Percentiles rank a stretch among this genome's conserved stretches.
phyloP scores from a whole-genome alignment of 1,139 yeast genomes.

The Ashbya aceris region DNA sequence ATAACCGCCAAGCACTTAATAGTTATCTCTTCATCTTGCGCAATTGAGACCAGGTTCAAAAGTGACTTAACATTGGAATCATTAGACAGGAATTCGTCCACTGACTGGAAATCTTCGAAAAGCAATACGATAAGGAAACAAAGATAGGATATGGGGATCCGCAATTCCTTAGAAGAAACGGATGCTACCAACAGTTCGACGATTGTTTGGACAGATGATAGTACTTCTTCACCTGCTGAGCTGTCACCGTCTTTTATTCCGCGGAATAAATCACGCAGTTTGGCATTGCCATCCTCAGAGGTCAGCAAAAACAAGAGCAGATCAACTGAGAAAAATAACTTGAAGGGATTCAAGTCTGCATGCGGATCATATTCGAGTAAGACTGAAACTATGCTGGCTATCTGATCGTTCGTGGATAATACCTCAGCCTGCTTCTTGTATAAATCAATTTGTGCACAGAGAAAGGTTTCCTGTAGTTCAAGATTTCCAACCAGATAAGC shows the following conservation, averaged over 20 bases:
- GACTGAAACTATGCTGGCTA: conserved; percentile 50
- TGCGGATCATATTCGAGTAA: conserved; percentile 75
- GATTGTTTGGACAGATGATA: conserved; percentile 69
- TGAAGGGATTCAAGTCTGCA: conserved; percentile 71
- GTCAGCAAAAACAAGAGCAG: conserved; percentile 56
- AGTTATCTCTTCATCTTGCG: conserved; percentile 47
- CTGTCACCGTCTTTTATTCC: conserved; percentile 55
- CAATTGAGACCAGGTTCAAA: conserved; percentile 56
- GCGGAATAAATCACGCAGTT: conserved; percentile 36
- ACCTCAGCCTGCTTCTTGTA: conserved; percentile 9
- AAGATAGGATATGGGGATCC: conserved; percentile 71
- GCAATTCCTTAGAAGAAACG: conserved; percentile 55
- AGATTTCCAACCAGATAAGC: conserved; percentile 60
- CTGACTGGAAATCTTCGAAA: conserved; percentile 68
- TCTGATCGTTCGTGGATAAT: not conserved
- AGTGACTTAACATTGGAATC: conserved; percentile 57
- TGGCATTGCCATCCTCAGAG: conserved; percentile 34
- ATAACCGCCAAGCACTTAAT: conserved; percentile 71
- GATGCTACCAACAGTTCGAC: conserved; percentile 67
- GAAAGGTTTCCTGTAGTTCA: conserved; percentile 51
- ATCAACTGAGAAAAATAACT: conserved; percentile 75
- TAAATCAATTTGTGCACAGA: conserved; percentile 56
- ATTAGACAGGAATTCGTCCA: conserved; percentile 67
- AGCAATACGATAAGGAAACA: conserved; percentile 71
- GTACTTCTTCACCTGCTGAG: conserved; percentile 61